Evolutionary conservation across 163 green algal species (phyloP).

Genomic region (Prototheca wickerhamii): DNA sequence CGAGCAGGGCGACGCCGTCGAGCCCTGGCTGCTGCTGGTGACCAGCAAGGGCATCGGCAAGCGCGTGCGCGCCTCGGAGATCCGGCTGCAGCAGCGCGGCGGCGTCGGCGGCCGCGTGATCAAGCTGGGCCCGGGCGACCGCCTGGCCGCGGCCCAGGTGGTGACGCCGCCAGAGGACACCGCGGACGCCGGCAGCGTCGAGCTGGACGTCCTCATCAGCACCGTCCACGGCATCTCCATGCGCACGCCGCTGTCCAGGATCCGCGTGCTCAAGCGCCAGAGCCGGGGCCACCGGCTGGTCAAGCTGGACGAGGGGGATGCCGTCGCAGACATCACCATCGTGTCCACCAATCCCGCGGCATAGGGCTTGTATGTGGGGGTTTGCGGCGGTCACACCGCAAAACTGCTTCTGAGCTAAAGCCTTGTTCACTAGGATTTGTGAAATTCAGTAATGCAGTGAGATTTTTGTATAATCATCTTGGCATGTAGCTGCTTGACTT

Average conservation of each 20-base stretch:
- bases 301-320: conserved; percentile 33
- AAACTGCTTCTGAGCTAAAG: no score
- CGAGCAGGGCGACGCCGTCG: not conserved
- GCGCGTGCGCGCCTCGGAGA: conserved; percentile 25
- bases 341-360: conserved; percentile 8
- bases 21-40: conserved; percentile 19
- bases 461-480: no score
- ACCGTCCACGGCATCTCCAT: conserved; percentile 37
- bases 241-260: conserved; percentile 13
- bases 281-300: conserved; percentile 31
- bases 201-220: conserved; percentile 37
- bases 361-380: no score
- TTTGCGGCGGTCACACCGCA: no score
- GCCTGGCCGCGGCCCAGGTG: conserved; percentile 33
- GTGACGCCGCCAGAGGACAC: conserved; percentile 21
- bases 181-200: not conserved
- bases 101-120: conserved; percentile 32
- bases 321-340: conserved; percentile 30
- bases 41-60: conserved; percentile 43
- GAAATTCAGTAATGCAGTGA: no score
- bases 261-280: conserved; percentile 2
- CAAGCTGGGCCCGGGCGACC: conserved; percentile 37
- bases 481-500: no score
- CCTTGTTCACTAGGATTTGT: no score
- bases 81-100: conserved; percentile 19